These are phyloP conservation scores for Prorocentrum cordatum DNA, from an alignment of 169 alveolate genomes.

Conservation along the genomic window DNA sequence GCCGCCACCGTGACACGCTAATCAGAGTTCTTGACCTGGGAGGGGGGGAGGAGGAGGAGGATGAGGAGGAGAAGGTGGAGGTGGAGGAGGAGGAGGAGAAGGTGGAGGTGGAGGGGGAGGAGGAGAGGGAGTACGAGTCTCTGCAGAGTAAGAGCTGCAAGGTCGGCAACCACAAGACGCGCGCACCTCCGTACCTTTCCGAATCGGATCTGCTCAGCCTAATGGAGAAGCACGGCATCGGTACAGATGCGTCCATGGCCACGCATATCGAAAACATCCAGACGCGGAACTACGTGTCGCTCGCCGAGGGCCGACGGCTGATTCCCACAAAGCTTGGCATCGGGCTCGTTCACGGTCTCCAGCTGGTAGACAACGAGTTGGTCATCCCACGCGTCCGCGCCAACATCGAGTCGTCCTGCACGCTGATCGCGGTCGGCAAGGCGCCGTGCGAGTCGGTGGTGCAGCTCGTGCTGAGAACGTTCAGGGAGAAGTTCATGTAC, in stretches of 20 bases:
- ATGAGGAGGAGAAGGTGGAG: too few species aligned
- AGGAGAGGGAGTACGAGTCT: neutral
- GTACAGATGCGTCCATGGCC: conserved; percentile 98
- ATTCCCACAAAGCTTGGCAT: conserved; percentile 90
- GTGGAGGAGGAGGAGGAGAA: too few species aligned
- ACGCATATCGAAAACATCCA: conserved; percentile 95
- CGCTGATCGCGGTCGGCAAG: conserved; percentile 79
- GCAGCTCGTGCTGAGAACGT: conserved; percentile 8
- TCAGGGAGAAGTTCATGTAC: conserved; percentile 43
- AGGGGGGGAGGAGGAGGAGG: too few species aligned
- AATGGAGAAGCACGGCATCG: conserved; percentile 96
- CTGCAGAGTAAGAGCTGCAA: conserved; percentile 3
- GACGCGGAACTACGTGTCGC: conserved; percentile 91
- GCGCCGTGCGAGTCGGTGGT: conserved; percentile 34
- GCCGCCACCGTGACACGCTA: too few species aligned
- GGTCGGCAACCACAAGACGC: conserved; percentile 75
- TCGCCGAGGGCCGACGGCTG: conserved; percentile 82
- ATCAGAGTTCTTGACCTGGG: too few species aligned
- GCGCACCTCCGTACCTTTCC: conserved; percentile 92
- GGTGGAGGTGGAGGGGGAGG: neutral
- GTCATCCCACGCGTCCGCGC: conserved; percentile 86
- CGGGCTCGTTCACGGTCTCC: conserved; percentile 87
- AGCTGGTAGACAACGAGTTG: conserved; percentile 85
- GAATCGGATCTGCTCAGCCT: conserved; percentile 91
- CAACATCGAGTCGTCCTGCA: conserved; percentile 84